A percentile compares a stretch with the other conserved stretches of the same genome.
phyloP scores from a whole-genome alignment of 192 early-diverging fungal genomes.

The Podochytrium sp. region DNA sequence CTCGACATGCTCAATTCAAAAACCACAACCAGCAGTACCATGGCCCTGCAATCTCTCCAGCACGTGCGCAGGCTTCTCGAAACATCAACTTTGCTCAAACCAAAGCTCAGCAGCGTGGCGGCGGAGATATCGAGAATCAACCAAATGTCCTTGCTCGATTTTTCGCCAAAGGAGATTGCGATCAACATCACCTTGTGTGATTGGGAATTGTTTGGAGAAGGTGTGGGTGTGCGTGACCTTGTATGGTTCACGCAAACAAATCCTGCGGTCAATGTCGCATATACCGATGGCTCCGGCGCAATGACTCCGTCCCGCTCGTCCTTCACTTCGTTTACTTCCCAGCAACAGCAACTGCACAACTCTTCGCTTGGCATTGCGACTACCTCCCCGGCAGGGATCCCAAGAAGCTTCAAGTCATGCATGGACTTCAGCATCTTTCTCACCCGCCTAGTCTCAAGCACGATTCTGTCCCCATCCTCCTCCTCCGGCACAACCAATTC shows the following conservation, averaged over 20 bases:
- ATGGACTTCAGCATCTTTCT: slow-evolving; percentile 29
- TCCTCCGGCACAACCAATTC: not conserved
- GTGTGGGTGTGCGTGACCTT: slow-evolving; percentile 15
- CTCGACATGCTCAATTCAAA: slow-evolving; percentile 20
- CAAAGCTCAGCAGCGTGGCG: slow-evolving; percentile 4
- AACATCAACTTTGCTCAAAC: slow-evolving; percentile 26
- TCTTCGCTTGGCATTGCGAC: no score
- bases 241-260: not conserved
- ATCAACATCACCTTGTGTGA: slow-evolving; percentile 25
- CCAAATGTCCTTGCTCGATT: slow-evolving; percentile 14
- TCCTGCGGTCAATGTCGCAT: not conserved
- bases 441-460: not conserved
- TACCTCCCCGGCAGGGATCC: not conserved
- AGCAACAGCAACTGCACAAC: no score
- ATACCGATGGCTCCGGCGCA: no score
- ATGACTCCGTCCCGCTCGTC: no score
- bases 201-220: slow-evolving; percentile 25
- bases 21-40: not conserved
- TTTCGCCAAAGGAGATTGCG: slow-evolving; percentile 15
- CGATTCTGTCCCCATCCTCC: not conserved
- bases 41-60: slow-evolving; percentile 15
- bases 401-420: slow-evolving; percentile 14
- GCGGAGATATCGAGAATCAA: not conserved
- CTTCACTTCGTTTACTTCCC: no score
- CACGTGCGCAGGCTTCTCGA: slow-evolving; percentile 29